phyloP scores from a whole-genome alignment of 257 asterid species.

The Mentha longifolia region DNA sequence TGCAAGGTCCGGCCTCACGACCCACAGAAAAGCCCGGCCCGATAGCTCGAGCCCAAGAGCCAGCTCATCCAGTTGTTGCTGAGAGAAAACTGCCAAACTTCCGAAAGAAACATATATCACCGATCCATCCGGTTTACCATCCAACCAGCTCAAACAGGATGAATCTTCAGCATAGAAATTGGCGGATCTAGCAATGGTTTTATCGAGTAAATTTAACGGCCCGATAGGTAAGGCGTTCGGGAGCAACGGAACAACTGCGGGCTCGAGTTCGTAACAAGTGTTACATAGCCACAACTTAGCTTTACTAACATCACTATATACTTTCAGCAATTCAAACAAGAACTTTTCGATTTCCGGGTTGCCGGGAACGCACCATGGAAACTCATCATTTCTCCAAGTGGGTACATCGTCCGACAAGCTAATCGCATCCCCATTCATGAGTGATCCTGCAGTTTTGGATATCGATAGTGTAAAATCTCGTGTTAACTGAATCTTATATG shows the following conservation, averaged over 20 bases:
- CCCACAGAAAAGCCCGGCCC: too few relatives aligned
- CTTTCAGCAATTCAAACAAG: constrained; percentile 5
- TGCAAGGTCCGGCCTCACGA: too few relatives aligned
- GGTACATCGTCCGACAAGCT: constrained; percentile 22
- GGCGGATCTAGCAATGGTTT: neutral
- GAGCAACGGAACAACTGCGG: constrained; percentile 8
- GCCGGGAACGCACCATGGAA: constrained; percentile 28
- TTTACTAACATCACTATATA: neutral
- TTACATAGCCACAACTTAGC: constrained; percentile 30
- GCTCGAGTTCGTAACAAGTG: constrained; percentile 36
- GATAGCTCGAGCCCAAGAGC: constrained; percentile 1
- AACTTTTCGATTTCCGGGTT: constrained; percentile 10
- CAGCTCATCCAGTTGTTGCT: neutral
- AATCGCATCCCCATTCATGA: too few relatives aligned
- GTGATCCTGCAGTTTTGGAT: too few relatives aligned
- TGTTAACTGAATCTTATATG: too few relatives aligned
- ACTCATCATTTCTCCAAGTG: constrained; percentile 12
- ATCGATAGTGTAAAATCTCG: too few relatives aligned
- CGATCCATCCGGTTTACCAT: neutral
- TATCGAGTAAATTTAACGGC: constrained; percentile 32
- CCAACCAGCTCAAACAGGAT: neutral
- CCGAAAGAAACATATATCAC: neutral
- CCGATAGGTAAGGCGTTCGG: constrained; percentile 46
- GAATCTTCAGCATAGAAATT: constrained; percentile 28
- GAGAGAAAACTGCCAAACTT: neutral